Evolutionary conservation across 495 filamentous ascomycete species (phyloP), one percentile per base, ranked within the genome.

Genomic region (Trichoderma virens): DNA sequence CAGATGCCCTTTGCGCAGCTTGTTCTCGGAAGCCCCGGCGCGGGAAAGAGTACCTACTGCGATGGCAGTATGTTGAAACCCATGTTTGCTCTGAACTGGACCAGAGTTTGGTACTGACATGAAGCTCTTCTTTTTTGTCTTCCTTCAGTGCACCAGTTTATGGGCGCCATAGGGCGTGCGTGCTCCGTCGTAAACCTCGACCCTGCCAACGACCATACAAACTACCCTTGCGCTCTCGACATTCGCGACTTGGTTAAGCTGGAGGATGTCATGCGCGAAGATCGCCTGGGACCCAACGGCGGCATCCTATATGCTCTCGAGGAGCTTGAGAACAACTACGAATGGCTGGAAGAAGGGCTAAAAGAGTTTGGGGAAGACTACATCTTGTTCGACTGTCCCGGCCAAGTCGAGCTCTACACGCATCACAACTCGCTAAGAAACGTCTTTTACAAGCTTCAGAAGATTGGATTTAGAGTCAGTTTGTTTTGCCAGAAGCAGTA

Each of bases 1-100:
- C 68, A 63, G 3, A 82, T 82, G 79, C 77, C 79, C 60, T 82
- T 82, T 62, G 79, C 84, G 59, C 89, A 94, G 77, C 85, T 98
- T 28, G 88, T 97, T 14, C 88, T 97, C 64, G 94, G 94, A 14
- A 91, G 93, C 30, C 93, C 94, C 8, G 94, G 94, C 66, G 85
- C 93, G 28, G 94, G 94, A 20, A 98, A 98, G 77, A 96, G 92
- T 56, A 98, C 94, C 6, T 97, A 95, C 75, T 97, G 92, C 81
- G 89, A 97, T 84, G 94, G 94, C 68, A 96, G 83, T 85, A 75
- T 65, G 83, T 74, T 65, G 31, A 35, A 13, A 23, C 45, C 54
- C 38, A 18, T 28, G n/a, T 18, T 25, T 60, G 27, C 25, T 64
- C 47, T n/a, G 13, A 56, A 31, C 16, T 18, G 11, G 13, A 30